Evolutionary conservation across 208 protist genomes (phyloP), one percentile per base, ranked within the genome.

Genomic region (Leishmania tropica): DNA sequence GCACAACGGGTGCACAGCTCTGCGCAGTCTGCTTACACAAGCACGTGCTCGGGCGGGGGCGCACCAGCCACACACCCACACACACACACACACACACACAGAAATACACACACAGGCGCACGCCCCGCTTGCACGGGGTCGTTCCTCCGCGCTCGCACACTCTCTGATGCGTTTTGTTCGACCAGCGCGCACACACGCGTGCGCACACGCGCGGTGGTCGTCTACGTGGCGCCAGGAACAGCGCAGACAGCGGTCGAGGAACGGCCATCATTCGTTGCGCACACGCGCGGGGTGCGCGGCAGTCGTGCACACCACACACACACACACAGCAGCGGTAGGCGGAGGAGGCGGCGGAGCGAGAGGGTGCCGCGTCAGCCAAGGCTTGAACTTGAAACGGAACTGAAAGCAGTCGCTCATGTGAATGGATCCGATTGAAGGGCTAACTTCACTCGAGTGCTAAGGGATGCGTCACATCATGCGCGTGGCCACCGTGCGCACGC

Each of bases 21-120:
- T 79, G 76, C 76, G 15, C 76, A 79, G 53, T 74, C 77, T 85
- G 82, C 58, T 85, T 85, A 85, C 82, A 85, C 82, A 80, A 75
- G 77, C 77, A 75, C 82, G 82, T 85, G 68, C 15, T 0, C 21
- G 24, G 70, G 15, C 79, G 6, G 10, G 28, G 2, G 58, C 58
- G 28, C 58, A 31, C 21, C 58, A 28, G 58, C 8, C 58, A 35
- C 58, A 35, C 54, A 60, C 21, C n/a, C n/a, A n/a, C 31, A 31
- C 54, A 60, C 13, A 1, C 54, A 60, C 54, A 60, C 54, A 28
- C 54, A 60, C 4, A 11, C 48, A 53, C 3, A 28, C 54, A 58
- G 19, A 28, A 0, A 58, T 5, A 19, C 15, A 17, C 51, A 11
- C 56, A 31, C 56, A 62, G 11, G 0, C 48, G 24, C n/a, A 37